Percentiles rank a stretch among this genome's conserved stretches.
Conservation (phyloP, 192 early-diverging fungal species). For the Thoreauomyces humboldtii region DNA sequence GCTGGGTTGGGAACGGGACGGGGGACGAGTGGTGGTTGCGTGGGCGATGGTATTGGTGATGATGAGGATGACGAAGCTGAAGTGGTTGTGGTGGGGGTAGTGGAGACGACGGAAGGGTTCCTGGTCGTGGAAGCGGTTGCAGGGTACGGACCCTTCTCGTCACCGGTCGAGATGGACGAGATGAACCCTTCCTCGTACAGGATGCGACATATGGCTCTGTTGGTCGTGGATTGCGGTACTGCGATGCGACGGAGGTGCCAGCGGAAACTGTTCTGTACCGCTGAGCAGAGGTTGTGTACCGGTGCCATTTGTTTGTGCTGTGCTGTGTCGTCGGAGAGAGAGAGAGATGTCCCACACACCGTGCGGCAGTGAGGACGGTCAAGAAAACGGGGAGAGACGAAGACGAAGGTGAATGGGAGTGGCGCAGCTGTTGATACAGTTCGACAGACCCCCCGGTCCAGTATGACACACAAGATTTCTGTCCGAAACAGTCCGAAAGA, state of each 20-base stretch:
- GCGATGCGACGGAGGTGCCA: constrained; percentile 78
- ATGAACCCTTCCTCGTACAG: constrained; percentile 93
- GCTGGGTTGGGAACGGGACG: neutral
- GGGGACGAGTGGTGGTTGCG: neutral
- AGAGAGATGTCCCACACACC: too few relatives aligned
- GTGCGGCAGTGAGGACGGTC: too few relatives aligned
- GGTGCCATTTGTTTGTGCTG: constrained; percentile 3
- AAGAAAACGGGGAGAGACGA: too few relatives aligned
- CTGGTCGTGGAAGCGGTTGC: neutral
- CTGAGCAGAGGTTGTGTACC: constrained; percentile 29
- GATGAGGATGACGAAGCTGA: neutral
- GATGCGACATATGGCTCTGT: constrained; percentile 78
- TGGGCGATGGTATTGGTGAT: neutral
- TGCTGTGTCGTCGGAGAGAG: too few relatives aligned
- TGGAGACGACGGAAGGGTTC: neutral
- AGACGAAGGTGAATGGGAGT: too few relatives aligned
- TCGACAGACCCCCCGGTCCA: too few relatives aligned
- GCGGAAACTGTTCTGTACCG: constrained; percentile 88
- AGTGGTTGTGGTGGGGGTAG: neutral
- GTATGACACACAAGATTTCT: too few relatives aligned
- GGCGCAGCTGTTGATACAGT: too few relatives aligned
- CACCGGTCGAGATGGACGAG: constrained; percentile 72
- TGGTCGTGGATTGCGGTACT: constrained; percentile 86
- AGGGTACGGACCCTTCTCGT: constrained; percentile 64
- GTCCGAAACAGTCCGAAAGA: too few relatives aligned